These are phyloP conservation scores for Aegilops bicornis DNA, from an alignment of 176 grass and related monocot genomes.

Conservation along the genomic window DNA sequence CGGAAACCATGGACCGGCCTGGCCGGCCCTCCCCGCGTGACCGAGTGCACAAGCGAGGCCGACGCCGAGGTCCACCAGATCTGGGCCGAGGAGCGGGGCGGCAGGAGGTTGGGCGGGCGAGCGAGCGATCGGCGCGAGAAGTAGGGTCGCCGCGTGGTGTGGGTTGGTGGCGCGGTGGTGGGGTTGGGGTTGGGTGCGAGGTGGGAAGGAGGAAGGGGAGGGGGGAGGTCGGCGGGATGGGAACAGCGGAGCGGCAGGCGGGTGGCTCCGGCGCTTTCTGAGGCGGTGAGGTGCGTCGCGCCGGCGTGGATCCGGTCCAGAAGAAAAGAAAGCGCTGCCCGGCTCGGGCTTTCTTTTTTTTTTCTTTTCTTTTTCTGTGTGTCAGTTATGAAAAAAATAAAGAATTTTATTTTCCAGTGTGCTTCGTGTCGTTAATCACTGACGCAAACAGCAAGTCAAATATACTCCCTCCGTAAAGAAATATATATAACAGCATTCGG, in stretches of 20 bases:
- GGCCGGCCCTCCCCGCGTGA: background rate
- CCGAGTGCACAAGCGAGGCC: background rate
- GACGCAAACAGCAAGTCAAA: too few relatives aligned
- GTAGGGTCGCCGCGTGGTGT: conserved; percentile 23
- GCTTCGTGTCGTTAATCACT: too few relatives aligned
- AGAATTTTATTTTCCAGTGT: too few relatives aligned
- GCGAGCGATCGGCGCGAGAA: conserved; percentile 6
- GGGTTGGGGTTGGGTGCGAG: background rate
- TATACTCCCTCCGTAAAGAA: too few relatives aligned
- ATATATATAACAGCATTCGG: too few relatives aligned
- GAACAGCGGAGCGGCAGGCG: conserved; percentile 39
- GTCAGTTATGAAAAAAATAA: background rate
- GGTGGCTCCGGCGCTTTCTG: conserved; percentile 14
- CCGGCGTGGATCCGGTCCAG: background rate
- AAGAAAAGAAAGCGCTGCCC: background rate
- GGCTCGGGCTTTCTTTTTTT: background rate
- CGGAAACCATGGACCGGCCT: conserved; percentile 37
- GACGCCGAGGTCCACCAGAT: conserved; percentile 16
- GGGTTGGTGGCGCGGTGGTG: conserved; percentile 39
- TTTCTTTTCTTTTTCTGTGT: background rate
- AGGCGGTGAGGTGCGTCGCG: conserved; percentile 13
- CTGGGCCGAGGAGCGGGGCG: background rate
- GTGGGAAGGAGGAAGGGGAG: background rate
- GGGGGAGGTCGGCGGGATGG: conserved; percentile 39
- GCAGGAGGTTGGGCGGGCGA: conserved; percentile 10